Conservation (phyloP, 2,329 filamentous ascomycete genomes). For the Diaporthe ilicicola region DNA sequence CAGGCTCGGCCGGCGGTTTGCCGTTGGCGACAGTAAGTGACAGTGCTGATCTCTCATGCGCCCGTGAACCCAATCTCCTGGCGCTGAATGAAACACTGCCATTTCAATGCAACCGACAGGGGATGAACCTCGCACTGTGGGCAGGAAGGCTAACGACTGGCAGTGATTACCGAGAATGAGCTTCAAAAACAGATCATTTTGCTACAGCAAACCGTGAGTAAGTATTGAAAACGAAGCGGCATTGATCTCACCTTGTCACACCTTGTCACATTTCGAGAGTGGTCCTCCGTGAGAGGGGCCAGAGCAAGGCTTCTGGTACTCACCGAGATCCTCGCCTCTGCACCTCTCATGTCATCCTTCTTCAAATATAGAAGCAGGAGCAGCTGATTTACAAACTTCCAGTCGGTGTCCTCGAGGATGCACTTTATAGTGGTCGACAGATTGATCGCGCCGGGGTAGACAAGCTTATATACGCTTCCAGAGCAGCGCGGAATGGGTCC, state of each 20-base stretch:
- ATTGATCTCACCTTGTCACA: no score
- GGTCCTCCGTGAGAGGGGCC: neutral
- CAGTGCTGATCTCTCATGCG: neutral
- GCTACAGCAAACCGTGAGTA: conserved; percentile 46
- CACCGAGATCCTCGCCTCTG: neutral
- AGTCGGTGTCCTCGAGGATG: conserved; percentile 47
- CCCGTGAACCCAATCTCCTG: conserved; percentile 1
- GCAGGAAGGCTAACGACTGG: neutral
- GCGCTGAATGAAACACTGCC: conserved; percentile 7
- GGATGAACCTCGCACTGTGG: conserved; percentile 1
- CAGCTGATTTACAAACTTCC: neutral
- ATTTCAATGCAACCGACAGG: conserved; percentile 8
- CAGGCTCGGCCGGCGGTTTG: conserved; percentile 44
- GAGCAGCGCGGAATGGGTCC: conserved; percentile 45
- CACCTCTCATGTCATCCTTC: neutral
- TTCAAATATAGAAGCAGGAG: accelerated
- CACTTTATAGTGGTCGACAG: conserved; percentile 42
- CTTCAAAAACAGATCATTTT: conserved; percentile 49
- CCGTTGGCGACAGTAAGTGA: conserved; percentile 44
- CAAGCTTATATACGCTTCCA: conserved; percentile 44
- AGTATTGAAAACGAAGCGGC: neutral
- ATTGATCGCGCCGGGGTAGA: conserved; percentile 39
- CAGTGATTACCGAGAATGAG: conserved; percentile 45
- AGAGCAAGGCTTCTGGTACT: neutral
- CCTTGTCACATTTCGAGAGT: neutral